Evolutionary conservation across 1,284 basidiomycete species (phyloP).

Genomic region (Ustilago vetiveriae): DNA sequence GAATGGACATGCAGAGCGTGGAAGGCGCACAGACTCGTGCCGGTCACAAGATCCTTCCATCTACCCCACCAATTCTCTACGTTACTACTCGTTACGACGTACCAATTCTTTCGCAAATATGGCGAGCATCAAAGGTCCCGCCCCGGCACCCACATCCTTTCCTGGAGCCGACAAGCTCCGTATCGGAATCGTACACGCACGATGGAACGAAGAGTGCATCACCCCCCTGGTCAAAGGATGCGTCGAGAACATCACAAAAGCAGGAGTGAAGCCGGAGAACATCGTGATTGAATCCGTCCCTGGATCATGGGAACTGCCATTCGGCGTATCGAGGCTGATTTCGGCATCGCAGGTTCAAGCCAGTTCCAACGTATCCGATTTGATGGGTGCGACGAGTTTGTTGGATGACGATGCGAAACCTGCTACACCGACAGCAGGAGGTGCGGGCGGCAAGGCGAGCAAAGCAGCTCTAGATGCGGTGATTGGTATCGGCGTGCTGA

Average conservation of each 20-base stretch:
- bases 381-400: constrained; percentile 75
- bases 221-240: constrained; percentile 83
- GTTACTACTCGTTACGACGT: no score
- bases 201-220: constrained; percentile 87
- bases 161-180: constrained; percentile 57
- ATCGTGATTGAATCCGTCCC: constrained; percentile 92
- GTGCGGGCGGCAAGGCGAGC: constrained; percentile 26
- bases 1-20: no score
- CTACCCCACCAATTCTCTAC: no score
- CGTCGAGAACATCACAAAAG: constrained; percentile 78
- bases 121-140: constrained; percentile 62
- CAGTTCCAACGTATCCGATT: constrained; percentile 77
- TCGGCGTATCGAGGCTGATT: constrained; percentile 71
- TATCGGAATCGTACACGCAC: constrained; percentile 66
- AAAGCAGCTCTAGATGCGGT: constrained; percentile 77
- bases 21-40: no score
- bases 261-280: constrained; percentile 87
- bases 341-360: constrained; percentile 83
- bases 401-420: constrained; percentile 47
- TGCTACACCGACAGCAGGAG: constrained; percentile 10
- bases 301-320: constrained; percentile 70
- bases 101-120: constrained; percentile 5
- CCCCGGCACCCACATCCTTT: constrained; percentile 61
- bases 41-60: background rate
- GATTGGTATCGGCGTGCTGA: constrained; percentile 95